phyloP scores from a whole-genome alignment of 192 early-diverging fungal genomes.

The Gonapodya prolifera region DNA sequence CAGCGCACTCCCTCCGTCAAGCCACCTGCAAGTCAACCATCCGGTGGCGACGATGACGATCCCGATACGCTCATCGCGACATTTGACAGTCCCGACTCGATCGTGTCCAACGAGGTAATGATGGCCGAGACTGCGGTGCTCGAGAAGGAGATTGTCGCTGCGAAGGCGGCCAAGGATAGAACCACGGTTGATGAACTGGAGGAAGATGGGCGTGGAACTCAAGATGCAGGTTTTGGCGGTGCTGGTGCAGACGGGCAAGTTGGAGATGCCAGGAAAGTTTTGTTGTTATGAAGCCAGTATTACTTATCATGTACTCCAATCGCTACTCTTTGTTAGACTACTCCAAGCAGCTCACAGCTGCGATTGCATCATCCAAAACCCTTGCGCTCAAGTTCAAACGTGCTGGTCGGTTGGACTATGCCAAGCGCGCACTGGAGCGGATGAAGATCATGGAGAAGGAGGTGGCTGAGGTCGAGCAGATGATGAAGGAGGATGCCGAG shows the following conservation, averaged over 20 bases:
- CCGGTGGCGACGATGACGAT: background rate
- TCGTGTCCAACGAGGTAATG: constrained; percentile 63
- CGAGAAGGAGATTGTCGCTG: constrained; percentile 27
- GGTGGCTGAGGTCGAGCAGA: constrained; percentile 59
- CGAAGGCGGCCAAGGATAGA: constrained; percentile 22
- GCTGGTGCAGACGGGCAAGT: constrained; percentile 50
- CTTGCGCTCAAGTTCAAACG: constrained; percentile 57
- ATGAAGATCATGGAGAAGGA: constrained; percentile 67
- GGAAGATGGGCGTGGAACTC: constrained; percentile 49
- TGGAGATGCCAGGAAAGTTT: constrained; percentile 45
- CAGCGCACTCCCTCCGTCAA: background rate
- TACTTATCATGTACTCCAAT: background rate
- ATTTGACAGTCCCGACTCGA: constrained; percentile 33
- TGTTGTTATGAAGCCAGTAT: background rate
- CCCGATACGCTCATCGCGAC: background rate
- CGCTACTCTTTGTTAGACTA: background rate
- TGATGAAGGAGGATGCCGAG: constrained; percentile 28
- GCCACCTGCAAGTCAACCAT: background rate
- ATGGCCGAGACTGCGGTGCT: constrained; percentile 47
- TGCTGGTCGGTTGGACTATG: constrained; percentile 42
- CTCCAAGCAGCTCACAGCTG: background rate
- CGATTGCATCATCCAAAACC: constrained; percentile 44
- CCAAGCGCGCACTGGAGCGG: constrained; percentile 46
- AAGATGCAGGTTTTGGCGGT: constrained; percentile 62
- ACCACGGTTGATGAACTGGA: constrained; percentile 21